Base-by-base conservation (phyloP, 2,329 filamentous ascomycete genomes). In the Fusarium burgessii region DNA sequence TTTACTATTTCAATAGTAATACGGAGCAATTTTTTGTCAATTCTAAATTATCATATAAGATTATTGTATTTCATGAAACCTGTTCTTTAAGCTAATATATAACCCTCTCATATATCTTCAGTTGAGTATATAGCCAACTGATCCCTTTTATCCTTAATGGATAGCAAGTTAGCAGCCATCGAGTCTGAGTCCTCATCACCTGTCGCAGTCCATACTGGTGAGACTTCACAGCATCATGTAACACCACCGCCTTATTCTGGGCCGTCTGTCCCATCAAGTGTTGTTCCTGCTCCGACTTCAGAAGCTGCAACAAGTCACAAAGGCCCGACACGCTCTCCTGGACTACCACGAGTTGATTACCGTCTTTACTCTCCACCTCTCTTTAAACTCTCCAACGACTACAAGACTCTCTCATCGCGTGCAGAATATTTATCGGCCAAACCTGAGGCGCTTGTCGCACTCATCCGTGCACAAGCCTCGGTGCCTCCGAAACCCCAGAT, bases 401-500 rank as follows among this genome's bases (percentile, higher is more conserved):
- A 78, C 36, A 86, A 81, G 15, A 83, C 82, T 12, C 81, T 88
- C 60, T 82, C 81, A 25, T 84, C 84, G 54, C 81, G 83, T 43
- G 83, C 84, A 2, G 81, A 82, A n/a, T 83, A 85, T 70, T 80
- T 88, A 7, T 86, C 84, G 8, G 78, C 80, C 62, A 84, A 84
- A 58, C 81, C 81, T 29, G 75, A 77, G 17, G 84, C 84, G 9
- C 79, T 89, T 36, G 78, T 82, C 7, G 77, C 82, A 7, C 78
- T 89, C 25, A 74, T 89, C 29, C 83, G 84, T 38, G 75, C 79
- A 35, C 84, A 88, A 59, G 83, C 86, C 17, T 83, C 83, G 2
- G 80, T 89, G 1, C 87, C 87, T 23, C 87, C 87, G 10, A 89
- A 89, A 73, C 86, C 85, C 1, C 81, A 85, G 66, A 82, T 89